Evolutionary conservation across 306 rosid species (phyloP).

Genomic region (Psophocarpus tetragonolobus): DNA sequence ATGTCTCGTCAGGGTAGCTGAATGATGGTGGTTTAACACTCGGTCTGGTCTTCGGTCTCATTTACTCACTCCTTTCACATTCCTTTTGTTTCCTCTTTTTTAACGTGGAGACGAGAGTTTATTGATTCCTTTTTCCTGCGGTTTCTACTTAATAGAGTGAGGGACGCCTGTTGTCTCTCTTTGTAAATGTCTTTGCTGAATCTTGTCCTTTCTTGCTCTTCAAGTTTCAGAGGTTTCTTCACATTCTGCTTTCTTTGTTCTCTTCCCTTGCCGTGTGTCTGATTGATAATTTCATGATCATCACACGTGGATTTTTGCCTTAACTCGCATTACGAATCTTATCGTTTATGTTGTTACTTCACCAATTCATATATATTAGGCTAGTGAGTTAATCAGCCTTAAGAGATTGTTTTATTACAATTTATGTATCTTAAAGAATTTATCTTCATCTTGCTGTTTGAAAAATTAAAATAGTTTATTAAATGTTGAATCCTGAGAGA

Average conservation of each 20-base stretch:
- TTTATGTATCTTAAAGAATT: background rate
- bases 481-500: conserved; percentile 3
- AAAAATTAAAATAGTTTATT: background rate
- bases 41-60: background rate
- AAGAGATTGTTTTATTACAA: background rate
- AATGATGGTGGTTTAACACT: background rate
- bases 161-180: background rate
- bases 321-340: background rate
- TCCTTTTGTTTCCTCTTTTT: background rate
- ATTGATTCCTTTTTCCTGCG: background rate
- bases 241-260: background rate
- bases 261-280: background rate
- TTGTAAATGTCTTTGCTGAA: background rate
- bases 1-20: conserved; percentile 9
- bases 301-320: background rate
- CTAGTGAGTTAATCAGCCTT: background rate
- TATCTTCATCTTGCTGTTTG: background rate
- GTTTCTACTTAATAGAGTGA: conserved; percentile 1
- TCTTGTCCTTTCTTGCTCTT: background rate
- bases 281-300: background rate
- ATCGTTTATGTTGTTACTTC: background rate
- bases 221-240: background rate
- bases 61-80: conserved; percentile 2
- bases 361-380: background rate
- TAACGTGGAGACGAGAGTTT: background rate